Evolutionary conservation across 208 protist species (phyloP).

Genomic region (Leishmania tarentolae): DNA sequence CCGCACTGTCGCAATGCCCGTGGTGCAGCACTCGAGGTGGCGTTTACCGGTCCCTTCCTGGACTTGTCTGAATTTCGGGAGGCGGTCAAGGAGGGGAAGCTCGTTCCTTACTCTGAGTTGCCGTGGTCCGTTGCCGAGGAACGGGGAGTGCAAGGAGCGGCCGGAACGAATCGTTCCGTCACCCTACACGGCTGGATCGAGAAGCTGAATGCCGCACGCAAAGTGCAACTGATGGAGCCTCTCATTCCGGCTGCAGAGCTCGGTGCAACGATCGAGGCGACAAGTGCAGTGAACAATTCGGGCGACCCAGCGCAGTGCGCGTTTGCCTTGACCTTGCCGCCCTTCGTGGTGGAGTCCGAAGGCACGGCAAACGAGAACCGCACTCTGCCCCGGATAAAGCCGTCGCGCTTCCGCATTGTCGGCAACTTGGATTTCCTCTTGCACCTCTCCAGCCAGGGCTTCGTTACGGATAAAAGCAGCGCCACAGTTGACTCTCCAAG

Average conservation of each 20-base stretch:
- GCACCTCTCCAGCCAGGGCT: conserved; percentile 15
- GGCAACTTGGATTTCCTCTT: conserved; percentile 30
- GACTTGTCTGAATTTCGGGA: conserved; percentile 8
- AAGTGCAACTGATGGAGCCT: conserved; percentile 28
- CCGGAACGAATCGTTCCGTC: background rate
- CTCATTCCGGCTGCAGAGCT: background rate
- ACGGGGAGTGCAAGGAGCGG: background rate
- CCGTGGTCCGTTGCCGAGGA: background rate
- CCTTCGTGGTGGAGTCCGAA: background rate
- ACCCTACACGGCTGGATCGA: conserved; percentile 50
- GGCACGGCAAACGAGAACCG: background rate
- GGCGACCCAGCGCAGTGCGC: background rate
- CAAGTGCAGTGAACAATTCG: too few species aligned
- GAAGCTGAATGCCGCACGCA: conserved; percentile 24
- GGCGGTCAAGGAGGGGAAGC: background rate
- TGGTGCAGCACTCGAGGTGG: conserved; percentile 47
- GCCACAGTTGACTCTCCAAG: conserved; percentile 2
- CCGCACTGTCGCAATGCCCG: conserved; percentile 42
- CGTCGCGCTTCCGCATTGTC: conserved; percentile 14
- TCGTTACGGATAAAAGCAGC: conserved; percentile 4
- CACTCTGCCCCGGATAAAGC: background rate
- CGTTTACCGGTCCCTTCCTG: conserved; percentile 35
- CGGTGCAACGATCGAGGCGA: background rate
- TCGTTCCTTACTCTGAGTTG: background rate
- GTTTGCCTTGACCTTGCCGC: background rate